Evolutionary conservation across 306 rosid species (phyloP).

Genomic region (Phaseolus lunatus): DNA sequence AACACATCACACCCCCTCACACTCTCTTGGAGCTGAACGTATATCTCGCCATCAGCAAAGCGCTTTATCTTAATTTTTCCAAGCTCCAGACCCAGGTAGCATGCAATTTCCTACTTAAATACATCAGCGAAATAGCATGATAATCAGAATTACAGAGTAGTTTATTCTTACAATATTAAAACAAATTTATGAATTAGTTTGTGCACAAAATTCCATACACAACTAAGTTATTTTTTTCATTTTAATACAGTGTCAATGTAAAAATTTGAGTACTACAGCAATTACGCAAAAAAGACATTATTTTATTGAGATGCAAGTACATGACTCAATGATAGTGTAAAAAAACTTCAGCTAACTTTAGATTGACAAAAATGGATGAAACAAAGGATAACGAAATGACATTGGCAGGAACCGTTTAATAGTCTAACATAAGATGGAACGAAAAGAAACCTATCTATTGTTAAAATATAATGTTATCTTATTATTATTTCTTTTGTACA

Average conservation of each 20-base stretch:
- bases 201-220: background rate
- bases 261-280: background rate
- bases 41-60: constrained; percentile 97
- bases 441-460: background rate
- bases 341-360: background rate
- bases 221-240: background rate
- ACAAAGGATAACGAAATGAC: background rate
- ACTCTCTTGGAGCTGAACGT: constrained; percentile 97
- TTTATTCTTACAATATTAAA: too few species aligned
- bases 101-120: constrained; percentile 77
- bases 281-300: background rate
- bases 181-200: too few species aligned
- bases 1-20: constrained; percentile 94
- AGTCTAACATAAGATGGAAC: background rate
- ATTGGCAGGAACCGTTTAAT: background rate
- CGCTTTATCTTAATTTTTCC: constrained; percentile 91
- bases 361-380: background rate
- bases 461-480: too few species aligned
- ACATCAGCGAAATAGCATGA: background rate
- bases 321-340: background rate
- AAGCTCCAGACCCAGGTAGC: constrained; percentile 92
- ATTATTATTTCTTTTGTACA: too few species aligned
- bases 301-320: background rate
- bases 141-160: background rate
- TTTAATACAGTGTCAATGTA: background rate